Evolutionary conservation across 768 basidiomycete species (phyloP).

Genomic region (Daedalea quercina): DNA sequence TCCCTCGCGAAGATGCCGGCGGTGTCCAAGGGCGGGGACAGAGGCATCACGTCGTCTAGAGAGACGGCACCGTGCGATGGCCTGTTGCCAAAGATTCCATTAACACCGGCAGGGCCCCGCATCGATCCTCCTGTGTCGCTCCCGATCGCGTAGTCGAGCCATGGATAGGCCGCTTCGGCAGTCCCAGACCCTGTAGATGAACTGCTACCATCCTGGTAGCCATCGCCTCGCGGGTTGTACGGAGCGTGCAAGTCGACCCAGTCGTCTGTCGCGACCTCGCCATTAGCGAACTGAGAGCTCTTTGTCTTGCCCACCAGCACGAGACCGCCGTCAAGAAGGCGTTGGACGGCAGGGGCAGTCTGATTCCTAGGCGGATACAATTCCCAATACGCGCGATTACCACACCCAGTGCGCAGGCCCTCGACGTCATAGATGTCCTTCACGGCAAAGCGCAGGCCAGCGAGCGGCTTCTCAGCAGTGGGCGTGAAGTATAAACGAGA

Average conservation of each 20-base stretch:
- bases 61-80: conserved; percentile 23
- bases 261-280: conserved; percentile 27
- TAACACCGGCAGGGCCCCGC: conserved; percentile 23
- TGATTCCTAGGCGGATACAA: conserved; percentile 28
- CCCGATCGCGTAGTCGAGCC: conserved; percentile 24
- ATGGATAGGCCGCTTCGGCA: conserved; percentile 20
- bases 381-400: conserved; percentile 29
- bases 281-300: conserved; percentile 47
- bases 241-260: conserved; percentile 27
- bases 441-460: conserved; percentile 41
- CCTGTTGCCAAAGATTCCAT: conserved; percentile 23
- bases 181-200: conserved; percentile 23
- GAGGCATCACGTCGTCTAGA: conserved; percentile 24
- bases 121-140: conserved; percentile 27
- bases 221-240: conserved; percentile 26
- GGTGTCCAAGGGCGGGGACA: conserved; percentile 22
- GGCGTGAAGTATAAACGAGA: conserved; percentile 37
- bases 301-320: conserved; percentile 48
- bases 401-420: conserved; percentile 30
- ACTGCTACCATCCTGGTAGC: conserved; percentile 25
- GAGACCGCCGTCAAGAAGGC: conserved; percentile 41
- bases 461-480: conserved; percentile 26
- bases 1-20: conserved; percentile 23
- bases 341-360: conserved; percentile 37
- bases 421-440: conserved; percentile 40